These are phyloP conservation scores for Fusarium foetens DNA, from an alignment of 2,329 filamentous ascomycete species.

Conservation along the genomic window DNA sequence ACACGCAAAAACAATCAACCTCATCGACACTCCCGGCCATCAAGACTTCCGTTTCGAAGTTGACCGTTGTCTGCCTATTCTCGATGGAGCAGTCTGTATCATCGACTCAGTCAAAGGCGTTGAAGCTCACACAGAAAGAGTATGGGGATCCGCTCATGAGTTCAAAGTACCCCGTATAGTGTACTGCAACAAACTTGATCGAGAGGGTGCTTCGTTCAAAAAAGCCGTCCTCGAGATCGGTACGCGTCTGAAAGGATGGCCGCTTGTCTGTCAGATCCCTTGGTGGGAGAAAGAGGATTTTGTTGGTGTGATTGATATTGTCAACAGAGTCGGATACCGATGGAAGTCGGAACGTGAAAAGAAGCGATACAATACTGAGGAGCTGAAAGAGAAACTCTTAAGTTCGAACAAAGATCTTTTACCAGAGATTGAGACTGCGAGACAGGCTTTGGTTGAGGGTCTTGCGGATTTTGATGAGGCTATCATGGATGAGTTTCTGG, in stretches of 20 bases:
- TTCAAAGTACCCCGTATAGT: slow-evolving; percentile 85
- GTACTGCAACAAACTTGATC: slow-evolving; percentile 82
- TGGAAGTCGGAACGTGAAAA: slow-evolving; percentile 66
- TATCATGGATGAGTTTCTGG: slow-evolving; percentile 86
- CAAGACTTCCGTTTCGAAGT: slow-evolving; percentile 99
- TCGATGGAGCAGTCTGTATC: slow-evolving; percentile 93
- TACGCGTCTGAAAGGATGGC: slow-evolving; percentile 81
- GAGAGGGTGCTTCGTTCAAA: slow-evolving; percentile 80
- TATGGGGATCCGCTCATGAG: slow-evolving; percentile 89
- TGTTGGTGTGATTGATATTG: slow-evolving; percentile 84
- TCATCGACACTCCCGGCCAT: slow-evolving; percentile 94
- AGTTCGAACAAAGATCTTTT: slow-evolving; percentile 62
- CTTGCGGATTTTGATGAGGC: slow-evolving; percentile 89
- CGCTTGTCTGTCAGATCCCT: slow-evolving; percentile 92
- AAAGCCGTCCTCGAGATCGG: slow-evolving; percentile 88
- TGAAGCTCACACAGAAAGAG: slow-evolving; percentile 95
- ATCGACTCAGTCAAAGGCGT: slow-evolving; percentile 93
- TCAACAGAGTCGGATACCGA: slow-evolving; percentile 77
- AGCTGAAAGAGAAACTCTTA: slow-evolving; percentile 54
- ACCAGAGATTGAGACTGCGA: slow-evolving; percentile 78
- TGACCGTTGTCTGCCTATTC: slow-evolving; percentile 84
- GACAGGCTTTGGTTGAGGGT: slow-evolving; percentile 81
- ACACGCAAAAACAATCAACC: slow-evolving; percentile 77
- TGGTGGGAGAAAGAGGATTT: slow-evolving; percentile 90
- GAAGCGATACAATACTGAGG: slow-evolving; percentile 48